Evolutionary conservation across 139 green algal species (phyloP).

Genomic region (Asterochloris sp.): DNA sequence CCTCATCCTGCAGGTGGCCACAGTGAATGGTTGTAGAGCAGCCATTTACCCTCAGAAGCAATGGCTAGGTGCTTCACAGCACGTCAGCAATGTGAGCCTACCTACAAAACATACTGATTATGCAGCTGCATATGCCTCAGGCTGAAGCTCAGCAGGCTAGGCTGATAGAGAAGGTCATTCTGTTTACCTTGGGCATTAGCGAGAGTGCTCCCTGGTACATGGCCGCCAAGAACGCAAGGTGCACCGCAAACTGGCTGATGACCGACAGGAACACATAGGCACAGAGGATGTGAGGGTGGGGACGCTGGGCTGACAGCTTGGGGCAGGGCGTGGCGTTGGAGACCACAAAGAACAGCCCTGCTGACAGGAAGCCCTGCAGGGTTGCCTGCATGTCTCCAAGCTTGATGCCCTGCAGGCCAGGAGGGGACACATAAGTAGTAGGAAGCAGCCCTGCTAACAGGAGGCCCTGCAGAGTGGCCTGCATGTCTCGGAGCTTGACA

Average conservation of each 20-base stretch:
- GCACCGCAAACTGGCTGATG: slow-evolving; percentile 86
- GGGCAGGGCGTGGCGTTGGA: slow-evolving; percentile 82
- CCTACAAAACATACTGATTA: no score
- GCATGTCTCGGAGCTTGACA: no score
- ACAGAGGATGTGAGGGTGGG: slow-evolving; percentile 92
- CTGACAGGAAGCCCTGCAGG: slow-evolving; percentile 72
- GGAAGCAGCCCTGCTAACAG: no score
- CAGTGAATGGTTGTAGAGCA: no score
- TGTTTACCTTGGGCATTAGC: slow-evolving; percentile 45
- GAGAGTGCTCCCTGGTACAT: slow-evolving; percentile 59
- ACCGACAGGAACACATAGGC: slow-evolving; percentile 91
- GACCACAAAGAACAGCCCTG: slow-evolving; percentile 95
- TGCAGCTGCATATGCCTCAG: no score
- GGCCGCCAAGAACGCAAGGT: slow-evolving; percentile 76
- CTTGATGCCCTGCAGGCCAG: slow-evolving; percentile 70
- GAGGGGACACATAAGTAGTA: no score
- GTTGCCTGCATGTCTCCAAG: slow-evolving; percentile 85
- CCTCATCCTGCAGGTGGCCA: slow-evolving; percentile 52
- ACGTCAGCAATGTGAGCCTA: no score
- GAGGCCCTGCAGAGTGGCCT: no score
- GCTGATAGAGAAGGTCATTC: not conserved
- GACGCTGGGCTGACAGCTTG: slow-evolving; percentile 69
- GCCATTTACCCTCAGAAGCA: no score
- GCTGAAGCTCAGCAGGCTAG: no score
- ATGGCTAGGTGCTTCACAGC: no score